phyloP scores from a whole-genome alignment of 2,329 filamentous ascomycete genomes.

The Exophiala sp. region DNA sequence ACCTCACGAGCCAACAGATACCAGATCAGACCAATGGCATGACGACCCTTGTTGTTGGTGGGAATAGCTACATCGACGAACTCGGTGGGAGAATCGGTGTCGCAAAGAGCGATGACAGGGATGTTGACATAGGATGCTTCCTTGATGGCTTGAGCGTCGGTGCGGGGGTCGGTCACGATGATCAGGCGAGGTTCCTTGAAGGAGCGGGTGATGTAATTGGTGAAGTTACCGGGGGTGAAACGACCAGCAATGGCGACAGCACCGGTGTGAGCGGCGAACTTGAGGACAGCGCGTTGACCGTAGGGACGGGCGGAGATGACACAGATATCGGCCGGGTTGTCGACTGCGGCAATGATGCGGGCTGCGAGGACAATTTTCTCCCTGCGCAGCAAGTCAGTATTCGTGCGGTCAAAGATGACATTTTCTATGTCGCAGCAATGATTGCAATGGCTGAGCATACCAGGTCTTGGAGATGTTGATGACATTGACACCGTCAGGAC shows the following conservation, averaged over 20 bases:
- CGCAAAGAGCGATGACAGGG: constrained; percentile 97
- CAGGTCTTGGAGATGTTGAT: constrained; percentile 99
- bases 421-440: background rate
- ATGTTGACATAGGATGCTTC: constrained; percentile 99
- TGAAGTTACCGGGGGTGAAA: constrained; percentile 99
- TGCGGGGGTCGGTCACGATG: constrained; percentile 98
- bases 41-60: constrained; percentile 99
- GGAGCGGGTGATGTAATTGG: constrained; percentile 99
- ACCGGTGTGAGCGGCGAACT: constrained; percentile 98
- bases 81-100: constrained; percentile 99
- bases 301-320: constrained; percentile 99
- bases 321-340: constrained; percentile 99
- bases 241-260: constrained; percentile 97
- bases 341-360: constrained; percentile 96
- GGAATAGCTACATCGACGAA: constrained; percentile 99
- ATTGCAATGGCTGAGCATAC: constrained; percentile 51
- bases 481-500: constrained; percentile 96
- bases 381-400: constrained; percentile 51
- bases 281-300: constrained; percentile 98
- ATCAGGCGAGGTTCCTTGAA: constrained; percentile 99
- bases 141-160: constrained; percentile 99
- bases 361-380: constrained; percentile 99
- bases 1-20: constrained; percentile 99
- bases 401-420: background rate
- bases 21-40: constrained; percentile 98